Evolutionary conservation across 257 asterid genomes (phyloP).

Genomic region (Datura wrightii): DNA sequence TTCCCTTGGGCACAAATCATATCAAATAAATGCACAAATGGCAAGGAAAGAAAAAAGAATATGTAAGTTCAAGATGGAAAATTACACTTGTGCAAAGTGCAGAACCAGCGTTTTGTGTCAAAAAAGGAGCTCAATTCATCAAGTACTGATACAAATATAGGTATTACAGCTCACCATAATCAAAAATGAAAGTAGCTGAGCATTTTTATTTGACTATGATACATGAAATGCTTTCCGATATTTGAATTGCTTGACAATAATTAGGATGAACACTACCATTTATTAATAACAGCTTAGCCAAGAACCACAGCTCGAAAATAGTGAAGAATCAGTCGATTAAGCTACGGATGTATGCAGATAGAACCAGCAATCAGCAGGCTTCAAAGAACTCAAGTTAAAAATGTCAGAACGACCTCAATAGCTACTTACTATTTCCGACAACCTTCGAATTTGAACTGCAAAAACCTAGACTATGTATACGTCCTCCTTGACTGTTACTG

Average conservation of each 20-base stretch:
- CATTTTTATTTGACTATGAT: not conserved
- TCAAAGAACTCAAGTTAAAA: constrained; percentile 24
- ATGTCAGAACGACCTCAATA: constrained; percentile 17
- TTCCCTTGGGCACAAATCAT: not conserved
- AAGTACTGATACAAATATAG: not conserved
- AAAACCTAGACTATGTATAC: constrained; percentile 8
- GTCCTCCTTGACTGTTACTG: not conserved
- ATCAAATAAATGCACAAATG: not conserved
- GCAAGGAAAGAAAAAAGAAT: not conserved
- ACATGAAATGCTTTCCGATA: constrained; percentile 6
- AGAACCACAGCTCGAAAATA: not conserved
- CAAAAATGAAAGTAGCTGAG: not conserved
- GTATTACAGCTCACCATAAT: not conserved
- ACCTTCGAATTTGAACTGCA: constrained; percentile 19
- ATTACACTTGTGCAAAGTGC: not conserved
- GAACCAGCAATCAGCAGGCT: not conserved
- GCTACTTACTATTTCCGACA: constrained; percentile 1
- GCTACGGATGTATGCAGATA: not conserved
- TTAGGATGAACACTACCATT: not conserved
- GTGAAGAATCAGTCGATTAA: constrained; percentile 13
- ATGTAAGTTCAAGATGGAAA: not conserved
- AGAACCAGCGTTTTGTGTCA: not conserved
- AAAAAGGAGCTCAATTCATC: not conserved
- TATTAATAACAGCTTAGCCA: not conserved
- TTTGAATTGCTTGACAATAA: not conserved